A percentile compares a stretch with the other conserved stretches of the same genome.
Evolutionary conservation across 768 basidiomycete genomes (phyloP).

Genomic region (Porphyrellus cyaneotinctus): DNA sequence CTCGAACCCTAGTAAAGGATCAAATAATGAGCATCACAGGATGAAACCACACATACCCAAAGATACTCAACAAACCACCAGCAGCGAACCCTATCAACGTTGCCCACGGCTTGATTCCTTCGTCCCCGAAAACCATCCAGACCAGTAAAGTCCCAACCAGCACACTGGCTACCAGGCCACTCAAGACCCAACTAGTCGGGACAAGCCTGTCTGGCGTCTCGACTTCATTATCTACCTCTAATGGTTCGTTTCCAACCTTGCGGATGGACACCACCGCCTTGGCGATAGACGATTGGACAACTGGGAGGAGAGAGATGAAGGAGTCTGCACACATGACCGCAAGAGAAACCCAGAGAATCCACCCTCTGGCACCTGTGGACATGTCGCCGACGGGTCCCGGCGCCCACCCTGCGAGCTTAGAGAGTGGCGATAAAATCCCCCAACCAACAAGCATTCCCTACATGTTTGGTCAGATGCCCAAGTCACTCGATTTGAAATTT

Average conservation of each 20-base stretch:
- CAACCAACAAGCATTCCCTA: constrained; percentile 97
- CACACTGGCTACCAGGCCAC: constrained; percentile 61
- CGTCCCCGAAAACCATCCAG: constrained; percentile 83
- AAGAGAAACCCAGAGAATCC: constrained; percentile 95
- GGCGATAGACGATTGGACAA: constrained; percentile 51
- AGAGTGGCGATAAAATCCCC: constrained; percentile 87
- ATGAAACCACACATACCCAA: constrained; percentile 56
- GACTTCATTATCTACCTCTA: constrained; percentile 51
- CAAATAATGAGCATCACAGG: neutral
- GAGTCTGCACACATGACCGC: constrained; percentile 96
- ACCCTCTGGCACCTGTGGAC: constrained; percentile 84
- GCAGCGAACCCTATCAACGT: constrained; percentile 79
- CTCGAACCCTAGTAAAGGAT: constrained; percentile 63
- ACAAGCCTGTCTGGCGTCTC: constrained; percentile 82
- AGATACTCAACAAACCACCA: constrained; percentile 79
- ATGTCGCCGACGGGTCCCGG: constrained; percentile 89
- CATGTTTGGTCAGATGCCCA: neutral
- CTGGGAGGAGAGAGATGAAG: constrained; percentile 78
- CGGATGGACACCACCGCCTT: constrained; percentile 31
- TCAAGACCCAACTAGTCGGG: constrained; percentile 70
- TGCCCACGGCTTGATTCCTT: constrained; percentile 95
- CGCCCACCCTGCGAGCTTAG: constrained; percentile 84
- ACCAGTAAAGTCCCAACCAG: constrained; percentile 72
- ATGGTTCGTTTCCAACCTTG: constrained; percentile 21
- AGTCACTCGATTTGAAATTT: neutral